Evolutionary conservation across 768 basidiomycete genomes (phyloP).

Genomic region (Tricholoma matsutake): DNA sequence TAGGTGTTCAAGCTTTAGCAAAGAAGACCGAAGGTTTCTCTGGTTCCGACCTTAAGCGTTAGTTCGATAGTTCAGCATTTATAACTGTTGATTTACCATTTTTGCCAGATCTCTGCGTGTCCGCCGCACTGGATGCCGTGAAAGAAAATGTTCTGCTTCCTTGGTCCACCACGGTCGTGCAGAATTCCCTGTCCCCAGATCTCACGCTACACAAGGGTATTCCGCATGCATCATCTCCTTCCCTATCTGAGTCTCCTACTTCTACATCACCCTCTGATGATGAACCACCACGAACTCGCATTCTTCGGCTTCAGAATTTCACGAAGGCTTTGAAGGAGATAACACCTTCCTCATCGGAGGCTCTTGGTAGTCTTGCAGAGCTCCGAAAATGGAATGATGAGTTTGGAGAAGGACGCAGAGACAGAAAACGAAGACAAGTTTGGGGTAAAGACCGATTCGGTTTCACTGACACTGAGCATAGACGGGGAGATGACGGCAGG

Average conservation of each 20-base stretch:
- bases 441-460: slow-evolving; percentile 92
- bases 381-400: slow-evolving; percentile 90
- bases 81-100: slow-evolving; percentile 9
- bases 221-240: not conserved
- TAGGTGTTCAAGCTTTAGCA: slow-evolving; percentile 59
- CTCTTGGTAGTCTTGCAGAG: slow-evolving; percentile 68
- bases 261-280: slow-evolving; percentile 6
- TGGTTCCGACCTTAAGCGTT: slow-evolving; percentile 93
- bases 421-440: slow-evolving; percentile 63
- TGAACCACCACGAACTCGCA: slow-evolving; percentile 13
- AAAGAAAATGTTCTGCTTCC: slow-evolving; percentile 83
- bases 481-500: slow-evolving; percentile 40
- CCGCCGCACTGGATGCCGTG: slow-evolving; percentile 87
- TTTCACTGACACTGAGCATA: slow-evolving; percentile 53
- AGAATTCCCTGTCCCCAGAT: not conserved
- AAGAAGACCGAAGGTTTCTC: slow-evolving; percentile 83
- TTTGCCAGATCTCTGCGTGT: slow-evolving; percentile 82
- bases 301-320: slow-evolving; percentile 64
- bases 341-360: slow-evolving; percentile 84
- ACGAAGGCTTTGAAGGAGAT: slow-evolving; percentile 85
- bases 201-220: not conserved
- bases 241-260: not conserved
- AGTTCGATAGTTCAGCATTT: slow-evolving; percentile 27
- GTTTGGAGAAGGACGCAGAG: slow-evolving; percentile 81
- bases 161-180: slow-evolving; percentile 46